phyloP scores from a whole-genome alignment of 139 green algal species.

The Coelastrella sp. region DNA sequence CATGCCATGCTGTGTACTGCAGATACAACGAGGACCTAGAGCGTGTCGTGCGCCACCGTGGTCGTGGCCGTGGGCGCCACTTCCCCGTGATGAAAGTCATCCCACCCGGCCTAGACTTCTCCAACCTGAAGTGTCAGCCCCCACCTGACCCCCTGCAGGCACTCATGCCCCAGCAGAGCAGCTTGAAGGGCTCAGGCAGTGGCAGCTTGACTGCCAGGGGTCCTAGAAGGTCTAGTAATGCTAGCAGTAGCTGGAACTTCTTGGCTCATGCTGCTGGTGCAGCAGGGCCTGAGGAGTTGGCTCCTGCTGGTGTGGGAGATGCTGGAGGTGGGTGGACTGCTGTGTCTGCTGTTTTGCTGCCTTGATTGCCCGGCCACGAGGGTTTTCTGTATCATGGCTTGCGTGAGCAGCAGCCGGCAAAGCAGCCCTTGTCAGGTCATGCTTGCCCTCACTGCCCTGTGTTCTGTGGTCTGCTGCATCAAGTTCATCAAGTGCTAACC shows the following conservation, averaged over 20 bases:
- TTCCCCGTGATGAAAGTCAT: conserved; percentile 94
- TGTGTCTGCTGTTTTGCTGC: neutral
- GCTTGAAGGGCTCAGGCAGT: neutral
- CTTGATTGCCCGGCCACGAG: neutral
- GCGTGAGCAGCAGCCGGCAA: neutral
- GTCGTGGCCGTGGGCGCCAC: conserved; percentile 73
- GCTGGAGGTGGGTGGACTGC: neutral
- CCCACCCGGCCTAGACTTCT: conserved; percentile 82
- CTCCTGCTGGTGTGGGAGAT: conserved; percentile 12
- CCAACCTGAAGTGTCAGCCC: conserved; percentile 57
- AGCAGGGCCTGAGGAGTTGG: neutral
- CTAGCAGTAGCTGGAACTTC: conserved; percentile 20
- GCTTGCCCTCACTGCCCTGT: no score
- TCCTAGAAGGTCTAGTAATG: neutral
- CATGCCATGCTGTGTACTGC: neutral
- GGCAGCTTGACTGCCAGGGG: neutral
- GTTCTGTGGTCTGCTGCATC: neutral
- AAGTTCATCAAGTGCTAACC: no score
- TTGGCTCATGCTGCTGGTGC: neutral
- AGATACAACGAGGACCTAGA: conserved; percentile 62
- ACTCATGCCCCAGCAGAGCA: neutral
- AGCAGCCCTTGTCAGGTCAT: no score
- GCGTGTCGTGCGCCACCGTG: conserved; percentile 49
- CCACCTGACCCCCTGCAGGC: conserved; percentile 56
- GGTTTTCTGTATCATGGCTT: neutral